phyloP scores from a whole-genome alignment of 2,329 filamentous ascomycete genomes.

The Ophiosphaerella korrae region DNA sequence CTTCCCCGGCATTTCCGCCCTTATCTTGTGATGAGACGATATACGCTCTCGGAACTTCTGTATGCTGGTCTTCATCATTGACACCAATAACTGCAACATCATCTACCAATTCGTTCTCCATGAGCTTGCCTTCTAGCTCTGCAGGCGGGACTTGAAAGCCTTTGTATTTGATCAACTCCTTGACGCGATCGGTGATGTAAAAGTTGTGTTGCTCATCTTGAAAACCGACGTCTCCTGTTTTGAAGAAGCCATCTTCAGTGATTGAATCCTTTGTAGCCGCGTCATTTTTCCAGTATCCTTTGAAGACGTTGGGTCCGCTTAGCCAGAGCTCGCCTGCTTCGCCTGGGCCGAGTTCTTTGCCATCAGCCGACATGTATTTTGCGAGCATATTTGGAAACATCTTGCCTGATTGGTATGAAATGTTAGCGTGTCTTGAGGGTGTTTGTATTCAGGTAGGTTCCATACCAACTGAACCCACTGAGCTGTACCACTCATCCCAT shows the following conservation, averaged over 20 bases:
- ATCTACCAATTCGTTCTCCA: slow-evolving; percentile 28
- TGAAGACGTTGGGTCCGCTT: slow-evolving; percentile 78
- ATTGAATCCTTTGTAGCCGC: slow-evolving; percentile 72
- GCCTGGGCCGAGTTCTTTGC: slow-evolving; percentile 64
- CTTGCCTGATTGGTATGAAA: slow-evolving; percentile 54
- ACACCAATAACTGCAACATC: slow-evolving; percentile 37
- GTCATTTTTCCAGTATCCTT: slow-evolving; percentile 75
- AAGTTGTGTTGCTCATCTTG: slow-evolving; percentile 33
- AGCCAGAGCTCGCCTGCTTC: slow-evolving; percentile 66
- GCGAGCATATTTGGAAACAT: slow-evolving; percentile 78
- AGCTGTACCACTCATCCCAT: slow-evolving; percentile 31
- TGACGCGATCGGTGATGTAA: slow-evolving; percentile 39
- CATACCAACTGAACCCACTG: slow-evolving; percentile 66
- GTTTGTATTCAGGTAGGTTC: background rate
- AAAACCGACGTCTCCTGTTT: slow-evolving; percentile 38
- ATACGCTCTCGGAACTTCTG: slow-evolving; percentile 37
- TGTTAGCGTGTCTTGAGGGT: background rate
- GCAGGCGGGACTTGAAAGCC: slow-evolving; percentile 38
- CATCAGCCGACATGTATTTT: slow-evolving; percentile 70
- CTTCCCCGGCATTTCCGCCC: slow-evolving; percentile 10
- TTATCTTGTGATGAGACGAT: slow-evolving; percentile 25
- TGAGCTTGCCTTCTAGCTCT: slow-evolving; percentile 34
- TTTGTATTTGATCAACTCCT: slow-evolving; percentile 42
- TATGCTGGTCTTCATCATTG: slow-evolving; percentile 31
- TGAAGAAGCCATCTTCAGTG: slow-evolving; percentile 68